Percentiles rank a stretch among this genome's conserved stretches.
Evolutionary conservation across 176 grass and related monocot species (phyloP).

Genomic region (Oryza meyeriana): DNA sequence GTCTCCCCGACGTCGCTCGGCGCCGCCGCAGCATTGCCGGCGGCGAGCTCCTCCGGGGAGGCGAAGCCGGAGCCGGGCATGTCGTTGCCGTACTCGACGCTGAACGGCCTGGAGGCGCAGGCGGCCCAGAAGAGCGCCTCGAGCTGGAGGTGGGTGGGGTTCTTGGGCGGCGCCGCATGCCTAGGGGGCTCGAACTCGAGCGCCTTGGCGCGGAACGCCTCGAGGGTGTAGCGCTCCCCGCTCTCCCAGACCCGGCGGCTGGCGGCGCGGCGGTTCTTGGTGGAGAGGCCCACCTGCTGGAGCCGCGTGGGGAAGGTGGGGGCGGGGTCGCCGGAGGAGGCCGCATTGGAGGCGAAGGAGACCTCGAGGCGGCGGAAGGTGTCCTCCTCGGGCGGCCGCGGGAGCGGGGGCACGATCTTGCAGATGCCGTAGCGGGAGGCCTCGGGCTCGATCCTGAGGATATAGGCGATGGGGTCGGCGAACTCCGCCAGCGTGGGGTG

Average conservation of each 20-base stretch:
- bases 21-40: conserved; percentile 23
- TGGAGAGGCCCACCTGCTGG: conserved; percentile 93
- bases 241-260: conserved; percentile 90
- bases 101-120: conserved; percentile 79
- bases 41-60: conserved; percentile 25
- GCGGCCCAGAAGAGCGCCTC: conserved; percentile 96
- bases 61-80: conserved; percentile 91
- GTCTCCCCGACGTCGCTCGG: conserved; percentile 80
- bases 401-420: conserved; percentile 89
- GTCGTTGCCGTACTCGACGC: conserved; percentile 96
- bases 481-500: conserved; percentile 73
- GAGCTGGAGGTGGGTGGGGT: conserved; percentile 50
- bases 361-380: conserved; percentile 62
- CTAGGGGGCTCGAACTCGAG: conserved; percentile 65
- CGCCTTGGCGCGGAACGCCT: conserved; percentile 81
- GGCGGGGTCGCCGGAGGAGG: conserved; percentile 8
- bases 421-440: conserved; percentile 96
- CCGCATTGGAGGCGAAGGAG: conserved; percentile 64
- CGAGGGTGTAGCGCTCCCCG: conserved; percentile 83
- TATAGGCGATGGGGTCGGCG: conserved; percentile 88
- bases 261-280: conserved; percentile 73
- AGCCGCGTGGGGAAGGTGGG: conserved; percentile 87
- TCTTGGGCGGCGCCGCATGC: conserved; percentile 39
- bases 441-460: conserved; percentile 92
- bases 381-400: conserved; percentile 55